These are phyloP conservation scores for Aspergillus thermomutatus DNA, from an alignment of 2,329 filamentous ascomycete species.

Conservation along the genomic window DNA sequence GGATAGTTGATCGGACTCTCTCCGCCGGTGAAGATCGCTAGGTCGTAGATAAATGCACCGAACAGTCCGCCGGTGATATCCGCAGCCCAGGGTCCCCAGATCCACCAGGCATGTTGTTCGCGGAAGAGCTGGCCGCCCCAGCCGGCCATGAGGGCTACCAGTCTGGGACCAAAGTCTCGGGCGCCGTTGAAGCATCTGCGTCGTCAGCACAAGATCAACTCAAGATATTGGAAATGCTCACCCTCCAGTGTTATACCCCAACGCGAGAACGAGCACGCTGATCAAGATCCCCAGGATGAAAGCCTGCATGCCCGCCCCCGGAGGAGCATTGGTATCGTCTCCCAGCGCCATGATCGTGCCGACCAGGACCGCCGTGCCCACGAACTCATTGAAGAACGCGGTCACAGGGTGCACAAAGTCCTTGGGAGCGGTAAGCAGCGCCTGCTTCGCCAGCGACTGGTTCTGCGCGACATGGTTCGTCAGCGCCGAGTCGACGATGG, in stretches of 20 bases:
- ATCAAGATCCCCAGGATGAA: conserved; percentile 23
- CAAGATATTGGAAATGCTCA: conserved; percentile 2
- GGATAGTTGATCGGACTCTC: conserved; percentile 43
- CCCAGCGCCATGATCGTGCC: conserved; percentile 36
- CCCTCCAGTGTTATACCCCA: conserved; percentile 38
- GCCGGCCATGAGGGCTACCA: conserved; percentile 31
- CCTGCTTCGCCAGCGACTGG: conserved; percentile 13
- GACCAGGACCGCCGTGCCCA: conserved; percentile 30
- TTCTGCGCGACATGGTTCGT: conserved; percentile 16
- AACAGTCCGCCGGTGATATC: conserved; percentile 30
- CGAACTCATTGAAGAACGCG: conserved; percentile 39
- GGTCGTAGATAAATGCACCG: conserved; percentile 34
- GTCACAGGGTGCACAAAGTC: conserved; percentile 21
- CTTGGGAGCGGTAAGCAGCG: conserved; percentile 28
- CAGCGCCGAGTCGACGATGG: conserved; percentile 24
- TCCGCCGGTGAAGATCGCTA: conserved; percentile 37
- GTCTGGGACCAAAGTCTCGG: conserved; percentile 34
- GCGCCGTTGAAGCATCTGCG: conserved; percentile 32
- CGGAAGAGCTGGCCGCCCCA: conserved; percentile 28
- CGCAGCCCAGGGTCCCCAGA: conserved; percentile 35
- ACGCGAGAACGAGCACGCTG: conserved; percentile 7
- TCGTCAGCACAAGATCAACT: background rate
- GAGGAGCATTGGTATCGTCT: conserved; percentile 44
- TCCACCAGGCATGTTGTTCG: conserved; percentile 30
- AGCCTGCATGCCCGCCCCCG: conserved; percentile 41